Base-by-base conservation (phyloP, 2,329 filamentous ascomycete genomes). In the Clonostachys rosea region DNA sequence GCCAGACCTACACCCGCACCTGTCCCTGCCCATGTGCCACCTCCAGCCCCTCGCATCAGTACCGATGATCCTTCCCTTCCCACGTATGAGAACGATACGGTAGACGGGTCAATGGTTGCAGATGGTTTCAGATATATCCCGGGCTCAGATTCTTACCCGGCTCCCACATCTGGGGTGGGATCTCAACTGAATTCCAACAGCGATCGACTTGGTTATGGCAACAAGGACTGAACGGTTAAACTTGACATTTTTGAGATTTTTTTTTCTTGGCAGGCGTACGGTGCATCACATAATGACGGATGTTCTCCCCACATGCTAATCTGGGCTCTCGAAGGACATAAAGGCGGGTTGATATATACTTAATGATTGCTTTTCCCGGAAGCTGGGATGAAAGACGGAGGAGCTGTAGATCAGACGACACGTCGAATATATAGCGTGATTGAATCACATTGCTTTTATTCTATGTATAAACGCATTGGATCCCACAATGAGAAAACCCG, bases 111-210 rank as follows among this genome's bases (percentile, higher is more conserved):
- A 3, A 59, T 73, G 30, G 64, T 74, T n/a, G 59, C 66, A 2
- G 71, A 75, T 48, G 73, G 71, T 17, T 69, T 70, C 54, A 60
- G 66, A 11, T 39, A 30, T 50, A 34, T 60, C 65, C 47, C 55
- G 11, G 36, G 36, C 36, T 18, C 14, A 5, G 14, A n/a, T 18
- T n/a, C 14, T 8, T 39, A n/a, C 11, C 42, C n/a, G 4, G n/a
- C 20, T 33, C 30, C 14, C 35, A 13, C 33, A 6, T 8, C 11
- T 33, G 13, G 30, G 33, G 24, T 18, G 10, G 39, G 16, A n/a
- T n/a, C 16, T 14, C 20, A 10, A 16, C 14, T 20, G 16, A 14
- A 13, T 16, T 36, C 16, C 34, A 39, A 37, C 17, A 50, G 51
- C 42, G 51, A 52, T 43, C 46, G 51, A 34, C 43, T 52, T 16